Conservation (phyloP, 345 rosid genomes). For the Cardamine occulta region DNA sequence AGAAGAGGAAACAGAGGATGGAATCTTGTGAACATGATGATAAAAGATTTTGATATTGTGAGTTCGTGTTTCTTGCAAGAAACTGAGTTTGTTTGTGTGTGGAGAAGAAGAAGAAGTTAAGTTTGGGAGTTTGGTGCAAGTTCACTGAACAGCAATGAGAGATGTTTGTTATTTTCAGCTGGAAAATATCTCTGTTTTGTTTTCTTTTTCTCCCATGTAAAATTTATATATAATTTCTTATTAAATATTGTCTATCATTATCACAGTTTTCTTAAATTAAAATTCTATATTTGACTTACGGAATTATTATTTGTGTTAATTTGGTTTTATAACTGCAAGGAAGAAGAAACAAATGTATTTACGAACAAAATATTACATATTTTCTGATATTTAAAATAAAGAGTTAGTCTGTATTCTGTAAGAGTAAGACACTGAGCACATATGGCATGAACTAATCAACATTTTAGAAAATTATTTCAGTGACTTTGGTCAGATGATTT, state of each 20-base stretch:
- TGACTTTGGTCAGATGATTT: constrained; percentile 9
- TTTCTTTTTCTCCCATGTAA: constrained; percentile 8
- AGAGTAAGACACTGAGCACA: neutral
- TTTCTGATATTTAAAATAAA: too few species aligned
- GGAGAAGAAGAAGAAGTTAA: constrained; percentile 15
- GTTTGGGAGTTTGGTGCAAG: constrained; percentile 42
- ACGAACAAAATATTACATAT: neutral
- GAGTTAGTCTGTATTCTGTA: too few species aligned
- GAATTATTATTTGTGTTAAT: neutral
- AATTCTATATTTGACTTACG: neutral
- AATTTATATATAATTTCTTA: neutral
- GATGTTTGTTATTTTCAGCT: constrained; percentile 32
- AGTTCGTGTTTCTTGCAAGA: constrained; percentile 1
- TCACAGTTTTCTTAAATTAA: constrained; percentile 6
- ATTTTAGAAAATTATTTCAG: constrained; percentile 14
- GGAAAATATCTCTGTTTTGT: constrained; percentile 32
- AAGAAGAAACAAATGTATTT: neutral
- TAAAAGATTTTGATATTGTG: neutral
- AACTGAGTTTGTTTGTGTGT: neutral
- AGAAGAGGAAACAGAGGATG: constrained; percentile 22
- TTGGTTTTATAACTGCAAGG: neutral
- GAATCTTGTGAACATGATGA: constrained; percentile 28
- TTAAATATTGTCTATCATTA: constrained; percentile 11
- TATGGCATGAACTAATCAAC: constrained; percentile 23
- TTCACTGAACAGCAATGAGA: constrained; percentile 21